Percentiles rank a stretch among this genome's conserved stretches.
Conservation (phyloP, 2,329 filamentous ascomycete species). For the Sclerotinia subarctica region DNA sequence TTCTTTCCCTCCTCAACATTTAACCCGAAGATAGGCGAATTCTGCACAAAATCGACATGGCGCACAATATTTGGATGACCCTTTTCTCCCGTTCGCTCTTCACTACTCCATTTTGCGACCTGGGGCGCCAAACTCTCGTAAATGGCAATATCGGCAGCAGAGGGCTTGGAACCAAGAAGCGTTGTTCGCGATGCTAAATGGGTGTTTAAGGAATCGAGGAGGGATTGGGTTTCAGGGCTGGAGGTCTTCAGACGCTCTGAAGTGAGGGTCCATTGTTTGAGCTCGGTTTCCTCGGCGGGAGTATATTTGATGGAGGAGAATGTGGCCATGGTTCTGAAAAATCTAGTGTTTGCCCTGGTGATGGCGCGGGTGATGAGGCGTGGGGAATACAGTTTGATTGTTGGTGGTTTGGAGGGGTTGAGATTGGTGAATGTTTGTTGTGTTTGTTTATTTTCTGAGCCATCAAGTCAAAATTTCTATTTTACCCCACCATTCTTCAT, state of each 20-base stretch:
- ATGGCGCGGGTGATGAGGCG: constrained; percentile 32
- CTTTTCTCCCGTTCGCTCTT: constrained; percentile 85
- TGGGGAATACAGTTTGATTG: constrained; percentile 37
- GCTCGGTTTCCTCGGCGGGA: constrained; percentile 77
- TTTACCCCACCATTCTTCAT: constrained; percentile 7
- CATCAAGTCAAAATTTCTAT: constrained; percentile 10
- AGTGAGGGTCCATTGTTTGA: constrained; percentile 83
- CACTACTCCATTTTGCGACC: constrained; percentile 74
- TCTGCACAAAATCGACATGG: constrained; percentile 92
- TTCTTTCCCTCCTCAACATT: constrained; percentile 70
- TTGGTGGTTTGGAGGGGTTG: constrained; percentile 19
- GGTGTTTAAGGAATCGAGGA: constrained; percentile 76
- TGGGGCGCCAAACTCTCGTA: constrained; percentile 75
- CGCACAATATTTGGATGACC: constrained; percentile 90
- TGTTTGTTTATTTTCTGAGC: constrained; percentile 10
- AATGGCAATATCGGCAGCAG: constrained; percentile 78
- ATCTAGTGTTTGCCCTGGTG: constrained; percentile 59
- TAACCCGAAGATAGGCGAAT: constrained; percentile 71
- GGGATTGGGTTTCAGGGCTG: constrained; percentile 54
- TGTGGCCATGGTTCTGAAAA: constrained; percentile 58
- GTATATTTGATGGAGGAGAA: constrained; percentile 69
- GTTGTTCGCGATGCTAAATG: constrained; percentile 88
- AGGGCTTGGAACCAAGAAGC: constrained; percentile 84
- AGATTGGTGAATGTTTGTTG: not conserved
- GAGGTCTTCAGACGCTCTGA: constrained; percentile 64